phyloP scores from a whole-genome alignment of 2,329 filamentous ascomycete species.

The Parastagonospora avenae region DNA sequence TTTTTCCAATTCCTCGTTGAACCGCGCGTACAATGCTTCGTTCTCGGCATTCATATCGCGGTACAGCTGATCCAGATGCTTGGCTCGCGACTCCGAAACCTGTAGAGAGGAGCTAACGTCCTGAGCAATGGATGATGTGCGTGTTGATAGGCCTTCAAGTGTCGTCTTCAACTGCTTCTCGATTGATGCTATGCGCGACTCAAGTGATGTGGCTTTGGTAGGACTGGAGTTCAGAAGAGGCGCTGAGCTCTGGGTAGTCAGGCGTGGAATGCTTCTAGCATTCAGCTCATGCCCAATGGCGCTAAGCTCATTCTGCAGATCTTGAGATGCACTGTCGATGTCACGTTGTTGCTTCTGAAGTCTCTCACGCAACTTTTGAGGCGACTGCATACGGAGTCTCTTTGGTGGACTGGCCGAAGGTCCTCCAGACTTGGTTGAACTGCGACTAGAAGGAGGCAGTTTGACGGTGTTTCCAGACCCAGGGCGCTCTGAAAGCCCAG shows the following conservation, averaged over 20 bases:
- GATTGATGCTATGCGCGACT: slow-evolving; percentile 66
- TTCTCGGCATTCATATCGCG: slow-evolving; percentile 89
- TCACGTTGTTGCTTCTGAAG: slow-evolving; percentile 80
- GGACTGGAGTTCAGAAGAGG: slow-evolving; percentile 25
- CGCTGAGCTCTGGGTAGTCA: slow-evolving; percentile 40
- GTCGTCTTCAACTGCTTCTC: slow-evolving; percentile 67
- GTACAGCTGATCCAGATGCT: slow-evolving; percentile 85
- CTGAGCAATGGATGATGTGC: slow-evolving; percentile 60
- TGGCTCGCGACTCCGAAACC: slow-evolving; percentile 77
- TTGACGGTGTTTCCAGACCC: slow-evolving; percentile 61
- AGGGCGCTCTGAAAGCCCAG: slow-evolving; percentile 57
- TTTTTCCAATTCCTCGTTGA: slow-evolving; percentile 87
- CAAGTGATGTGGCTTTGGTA: slow-evolving; percentile 46
- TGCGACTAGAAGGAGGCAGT: slow-evolving; percentile 57
- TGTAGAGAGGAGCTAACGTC: slow-evolving; percentile 75
- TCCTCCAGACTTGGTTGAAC: slow-evolving; percentile 31
- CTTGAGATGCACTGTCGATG: slow-evolving; percentile 71
- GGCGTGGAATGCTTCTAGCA: slow-evolving; percentile 34
- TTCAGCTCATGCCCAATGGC: slow-evolving; percentile 83
- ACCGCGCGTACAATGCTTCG: slow-evolving; percentile 86
- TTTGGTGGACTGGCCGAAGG: slow-evolving; percentile 28
- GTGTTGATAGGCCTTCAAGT: slow-evolving; percentile 40
- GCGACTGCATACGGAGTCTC: slow-evolving; percentile 60
- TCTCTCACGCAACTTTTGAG: slow-evolving; percentile 76
- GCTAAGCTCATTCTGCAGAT: slow-evolving; percentile 74